Percentiles rank a stretch among this genome's conserved stretches.
phyloP scores from a whole-genome alignment of 306 rosid genomes.

The Cicer bijugum region DNA sequence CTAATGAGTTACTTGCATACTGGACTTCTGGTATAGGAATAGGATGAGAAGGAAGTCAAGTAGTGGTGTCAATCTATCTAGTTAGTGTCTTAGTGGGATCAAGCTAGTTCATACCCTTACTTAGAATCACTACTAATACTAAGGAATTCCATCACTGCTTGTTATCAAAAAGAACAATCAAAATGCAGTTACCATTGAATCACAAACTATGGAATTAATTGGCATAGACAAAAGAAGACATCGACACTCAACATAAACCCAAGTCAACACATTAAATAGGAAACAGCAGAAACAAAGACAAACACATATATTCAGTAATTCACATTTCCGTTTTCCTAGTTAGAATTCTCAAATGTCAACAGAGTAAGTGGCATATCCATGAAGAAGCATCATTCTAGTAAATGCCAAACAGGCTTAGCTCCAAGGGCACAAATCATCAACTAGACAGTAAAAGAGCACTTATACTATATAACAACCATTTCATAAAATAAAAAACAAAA shows the following conservation, averaged over 20 bases:
- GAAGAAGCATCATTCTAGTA: background rate
- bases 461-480: background rate
- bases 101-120: constrained; percentile 8
- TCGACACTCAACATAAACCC: constrained; percentile 17
- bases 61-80: background rate
- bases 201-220: background rate
- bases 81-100: background rate
- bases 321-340: background rate
- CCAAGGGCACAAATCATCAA: constrained; percentile 19
- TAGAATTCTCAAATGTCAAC: constrained; percentile 21
- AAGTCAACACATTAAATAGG: constrained; percentile 5
- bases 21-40: background rate
- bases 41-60: background rate
- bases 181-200: constrained; percentile 18
- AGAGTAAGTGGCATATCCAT: background rate
- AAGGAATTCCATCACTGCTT: background rate
- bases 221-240: background rate
- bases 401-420: background rate
- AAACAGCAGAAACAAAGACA: background rate
- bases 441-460: background rate
- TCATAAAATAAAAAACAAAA: background rate
- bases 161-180: constrained; percentile 24
- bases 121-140: background rate
- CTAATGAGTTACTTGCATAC: background rate
- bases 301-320: background rate